phyloP scores from a whole-genome alignment of 495 filamentous ascomycete genomes.

The Xylaria venustula region DNA sequence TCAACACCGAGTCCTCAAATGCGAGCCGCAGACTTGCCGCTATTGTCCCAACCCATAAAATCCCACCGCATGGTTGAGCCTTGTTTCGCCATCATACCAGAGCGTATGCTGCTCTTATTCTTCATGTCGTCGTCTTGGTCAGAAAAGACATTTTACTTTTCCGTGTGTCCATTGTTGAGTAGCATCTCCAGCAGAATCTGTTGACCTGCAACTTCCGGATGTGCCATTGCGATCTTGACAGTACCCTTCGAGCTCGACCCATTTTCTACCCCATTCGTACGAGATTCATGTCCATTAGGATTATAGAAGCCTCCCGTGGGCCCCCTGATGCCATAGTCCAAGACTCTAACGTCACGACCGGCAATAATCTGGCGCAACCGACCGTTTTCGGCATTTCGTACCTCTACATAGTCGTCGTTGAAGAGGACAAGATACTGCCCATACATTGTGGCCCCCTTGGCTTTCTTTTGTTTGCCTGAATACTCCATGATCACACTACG shows the following conservation, averaged over 20 bases:
- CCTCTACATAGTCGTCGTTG: slow-evolving; percentile 88
- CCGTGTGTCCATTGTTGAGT: slow-evolving; percentile 89
- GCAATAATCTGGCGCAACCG: slow-evolving; percentile 90
- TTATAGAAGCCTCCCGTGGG: slow-evolving; percentile 43
- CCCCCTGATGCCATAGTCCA: slow-evolving; percentile 78
- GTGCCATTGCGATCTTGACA: slow-evolving; percentile 93
- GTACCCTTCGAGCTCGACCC: slow-evolving; percentile 53
- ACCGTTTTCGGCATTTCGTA: slow-evolving; percentile 95
- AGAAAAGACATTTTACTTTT: slow-evolving; percentile 46
- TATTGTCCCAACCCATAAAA: background rate
- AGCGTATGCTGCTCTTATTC: background rate
- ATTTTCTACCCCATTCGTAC: slow-evolving; percentile 19
- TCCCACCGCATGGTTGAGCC: background rate
- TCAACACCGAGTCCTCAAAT: background rate
- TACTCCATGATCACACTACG: slow-evolving; percentile 96
- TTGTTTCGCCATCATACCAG: background rate
- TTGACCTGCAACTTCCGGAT: slow-evolving; percentile 76
- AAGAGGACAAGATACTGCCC: slow-evolving; percentile 81
- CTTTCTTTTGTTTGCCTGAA: slow-evolving; percentile 82
- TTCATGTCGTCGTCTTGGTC: background rate
- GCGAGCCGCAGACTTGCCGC: background rate
- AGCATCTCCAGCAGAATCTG: slow-evolving; percentile 91
- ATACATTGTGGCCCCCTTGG: slow-evolving; percentile 70
- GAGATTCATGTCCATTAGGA: slow-evolving; percentile 13
- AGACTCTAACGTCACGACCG: slow-evolving; percentile 77